Evolutionary conservation across 2,329 filamentous ascomycete genomes (phyloP).

Genomic region (Aspergillus proliferans): DNA sequence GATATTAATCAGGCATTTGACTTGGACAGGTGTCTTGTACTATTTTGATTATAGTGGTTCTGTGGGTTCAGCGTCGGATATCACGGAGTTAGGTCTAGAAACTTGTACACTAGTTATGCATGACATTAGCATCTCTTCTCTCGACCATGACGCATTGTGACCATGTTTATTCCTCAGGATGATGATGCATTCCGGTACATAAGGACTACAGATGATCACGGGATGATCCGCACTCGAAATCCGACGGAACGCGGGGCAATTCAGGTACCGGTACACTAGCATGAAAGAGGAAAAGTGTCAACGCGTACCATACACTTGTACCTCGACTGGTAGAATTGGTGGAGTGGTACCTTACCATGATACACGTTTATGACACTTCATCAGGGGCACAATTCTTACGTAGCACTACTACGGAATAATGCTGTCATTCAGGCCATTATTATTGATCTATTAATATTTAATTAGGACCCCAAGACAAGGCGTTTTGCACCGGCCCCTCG

Average conservation of each 20-base stretch:
- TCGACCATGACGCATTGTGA: too few species aligned
- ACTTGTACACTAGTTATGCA: too few species aligned
- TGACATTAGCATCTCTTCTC: too few species aligned
- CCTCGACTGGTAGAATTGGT: not conserved
- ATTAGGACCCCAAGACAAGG: not conserved
- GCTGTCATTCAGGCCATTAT: not conserved
- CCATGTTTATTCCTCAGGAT: too few species aligned
- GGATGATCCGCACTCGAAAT: conserved; percentile 3
- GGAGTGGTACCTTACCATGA: not conserved
- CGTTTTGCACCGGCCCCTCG: conserved; percentile 4
- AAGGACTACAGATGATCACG: not conserved
- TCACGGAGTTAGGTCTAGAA: too few species aligned
- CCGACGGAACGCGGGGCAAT: conserved; percentile 15
- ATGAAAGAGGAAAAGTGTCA: conserved; percentile 16
- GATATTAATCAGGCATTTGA: too few species aligned
- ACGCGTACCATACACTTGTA: not conserved
- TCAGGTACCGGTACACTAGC: conserved; percentile 9
- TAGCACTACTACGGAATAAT: not conserved
- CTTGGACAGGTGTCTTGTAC: too few species aligned
- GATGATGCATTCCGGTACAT: too few species aligned
- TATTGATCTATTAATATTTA: conserved; percentile 2
- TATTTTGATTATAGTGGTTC: too few species aligned
- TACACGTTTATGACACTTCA: not conserved
- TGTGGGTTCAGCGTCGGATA: too few species aligned
- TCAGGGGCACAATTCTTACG: too few species aligned